Evolutionary conservation across 2,329 filamentous ascomycete species (phyloP).

Genomic region (Magnaporthiopsis incrustans): DNA sequence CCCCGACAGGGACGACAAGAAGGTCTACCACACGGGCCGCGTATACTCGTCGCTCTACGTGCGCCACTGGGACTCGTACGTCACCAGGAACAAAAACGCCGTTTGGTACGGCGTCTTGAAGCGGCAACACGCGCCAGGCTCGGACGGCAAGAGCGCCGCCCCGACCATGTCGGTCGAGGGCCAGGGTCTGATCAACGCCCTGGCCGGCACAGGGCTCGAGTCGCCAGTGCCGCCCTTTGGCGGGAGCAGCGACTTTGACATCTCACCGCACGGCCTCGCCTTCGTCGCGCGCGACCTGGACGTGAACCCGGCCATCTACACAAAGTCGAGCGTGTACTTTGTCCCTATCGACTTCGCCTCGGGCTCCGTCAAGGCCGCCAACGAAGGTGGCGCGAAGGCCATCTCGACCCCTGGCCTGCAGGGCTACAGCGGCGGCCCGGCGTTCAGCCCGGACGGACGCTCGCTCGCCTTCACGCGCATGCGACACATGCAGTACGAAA

Average conservation of each 20-base stretch:
- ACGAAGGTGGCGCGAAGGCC: slow-evolving; percentile 29
- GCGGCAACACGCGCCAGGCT: slow-evolving; percentile 25
- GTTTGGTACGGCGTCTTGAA: slow-evolving; percentile 64
- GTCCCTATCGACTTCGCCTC: slow-evolving; percentile 60
- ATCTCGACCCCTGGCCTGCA: slow-evolving; percentile 49
- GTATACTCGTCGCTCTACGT: slow-evolving; percentile 71
- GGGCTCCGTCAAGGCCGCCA: slow-evolving; percentile 8
- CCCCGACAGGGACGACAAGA: slow-evolving; percentile 40
- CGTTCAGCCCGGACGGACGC: slow-evolving; percentile 66
- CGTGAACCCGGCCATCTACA: slow-evolving; percentile 64
- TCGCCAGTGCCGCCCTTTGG: slow-evolving; percentile 73
- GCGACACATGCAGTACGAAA: slow-evolving; percentile 69
- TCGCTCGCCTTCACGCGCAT: slow-evolving; percentile 72
- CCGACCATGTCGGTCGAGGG: slow-evolving; percentile 30
- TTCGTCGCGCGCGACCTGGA: slow-evolving; percentile 71
- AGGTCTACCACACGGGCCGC: slow-evolving; percentile 53
- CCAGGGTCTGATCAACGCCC: slow-evolving; percentile 51
- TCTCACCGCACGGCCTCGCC: slow-evolving; percentile 49
- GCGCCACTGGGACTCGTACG: slow-evolving; percentile 76
- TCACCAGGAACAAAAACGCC: slow-evolving; percentile 58
- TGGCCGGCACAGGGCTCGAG: slow-evolving; percentile 51
- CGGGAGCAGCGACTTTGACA: slow-evolving; percentile 71
- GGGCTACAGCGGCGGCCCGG: slow-evolving; percentile 59
- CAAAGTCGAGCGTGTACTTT: slow-evolving; percentile 74
- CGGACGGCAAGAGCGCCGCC: slow-evolving; percentile 13